These are phyloP conservation scores for Trichosporon coremiiforme DNA, from an alignment of 1,284 basidiomycete species.

Conservation along the genomic window DNA sequence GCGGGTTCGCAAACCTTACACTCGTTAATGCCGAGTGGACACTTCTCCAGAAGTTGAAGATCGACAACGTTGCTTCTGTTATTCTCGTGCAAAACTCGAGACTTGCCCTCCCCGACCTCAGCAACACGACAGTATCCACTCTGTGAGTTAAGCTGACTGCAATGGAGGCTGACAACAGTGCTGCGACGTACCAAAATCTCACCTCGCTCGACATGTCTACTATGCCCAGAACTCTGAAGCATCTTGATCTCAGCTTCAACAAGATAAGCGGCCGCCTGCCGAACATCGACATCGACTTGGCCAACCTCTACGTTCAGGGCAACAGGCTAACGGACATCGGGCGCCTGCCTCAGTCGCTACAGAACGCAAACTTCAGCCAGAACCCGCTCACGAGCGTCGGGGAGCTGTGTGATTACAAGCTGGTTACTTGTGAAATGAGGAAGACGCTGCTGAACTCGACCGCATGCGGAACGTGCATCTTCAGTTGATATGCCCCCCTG, in stretches of 20 bases:
- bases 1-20: slow-evolving; percentile 33
- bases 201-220: slow-evolving; percentile 26
- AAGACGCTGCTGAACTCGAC: background rate
- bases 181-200: slow-evolving; percentile 35
- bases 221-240: background rate
- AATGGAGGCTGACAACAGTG: slow-evolving; percentile 35
- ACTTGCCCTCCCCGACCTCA: background rate
- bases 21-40: slow-evolving; percentile 21
- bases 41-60: background rate
- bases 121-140: slow-evolving; percentile 46
- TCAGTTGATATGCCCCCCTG: too few species aligned
- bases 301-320: slow-evolving; percentile 38
- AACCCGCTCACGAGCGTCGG: background rate
- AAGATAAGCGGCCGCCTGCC: slow-evolving; percentile 42
- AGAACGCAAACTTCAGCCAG: background rate
- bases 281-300: slow-evolving; percentile 36
- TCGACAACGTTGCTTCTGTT: slow-evolving; percentile 38
- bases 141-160: background rate
- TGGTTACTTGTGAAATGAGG: background rate
- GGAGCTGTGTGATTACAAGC: background rate
- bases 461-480: background rate
- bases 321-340: background rate
- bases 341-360: background rate
- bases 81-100: slow-evolving; percentile 31
- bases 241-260: slow-evolving; percentile 50